These are phyloP conservation scores for Spatholobus suberectus DNA, from an alignment of 306 rosid species.

Conservation along the genomic window DNA sequence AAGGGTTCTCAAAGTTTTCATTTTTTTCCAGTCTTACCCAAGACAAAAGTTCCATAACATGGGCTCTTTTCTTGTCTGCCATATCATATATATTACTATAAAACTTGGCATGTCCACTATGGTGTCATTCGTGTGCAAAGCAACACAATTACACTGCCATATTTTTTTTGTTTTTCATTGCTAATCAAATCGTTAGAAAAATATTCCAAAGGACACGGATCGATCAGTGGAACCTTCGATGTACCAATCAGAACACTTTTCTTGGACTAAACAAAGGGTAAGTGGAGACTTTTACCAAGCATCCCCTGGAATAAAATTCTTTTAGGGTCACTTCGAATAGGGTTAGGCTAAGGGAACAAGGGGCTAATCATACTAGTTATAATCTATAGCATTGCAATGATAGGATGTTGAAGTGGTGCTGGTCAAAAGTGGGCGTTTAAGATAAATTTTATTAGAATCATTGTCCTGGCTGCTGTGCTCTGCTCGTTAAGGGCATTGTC, in stretches of 20 bases:
- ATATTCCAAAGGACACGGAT: constrained; percentile 47
- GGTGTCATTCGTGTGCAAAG: constrained; percentile 47
- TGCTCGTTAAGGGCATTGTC: constrained; percentile 61
- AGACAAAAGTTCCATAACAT: constrained; percentile 50
- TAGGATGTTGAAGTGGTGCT: constrained; percentile 65
- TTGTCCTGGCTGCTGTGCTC: constrained; percentile 67
- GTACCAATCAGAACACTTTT: constrained; percentile 47
- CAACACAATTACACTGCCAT: constrained; percentile 10
- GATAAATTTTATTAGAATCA: constrained; percentile 48
- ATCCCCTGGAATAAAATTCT: constrained; percentile 36
- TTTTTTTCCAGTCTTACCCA: constrained; percentile 32
- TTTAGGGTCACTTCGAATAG: constrained; percentile 33
- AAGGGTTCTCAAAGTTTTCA: constrained; percentile 15
- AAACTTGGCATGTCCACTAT: constrained; percentile 44
- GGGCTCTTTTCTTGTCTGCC: constrained; percentile 61
- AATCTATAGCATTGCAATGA: constrained; percentile 62
- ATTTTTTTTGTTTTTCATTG: neutral
- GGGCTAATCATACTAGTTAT: constrained; percentile 34
- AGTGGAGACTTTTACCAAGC: constrained; percentile 51
- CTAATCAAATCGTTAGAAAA: constrained; percentile 37
- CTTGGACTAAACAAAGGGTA: constrained; percentile 41
- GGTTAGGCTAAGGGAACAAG: constrained; percentile 45
- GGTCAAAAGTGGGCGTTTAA: constrained; percentile 72
- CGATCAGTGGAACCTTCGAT: constrained; percentile 47
- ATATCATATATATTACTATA: constrained; percentile 45